Evolutionary conservation across 805 yeast genomes (phyloP).

Genomic region (Helenozyma rhizophorensis): DNA sequence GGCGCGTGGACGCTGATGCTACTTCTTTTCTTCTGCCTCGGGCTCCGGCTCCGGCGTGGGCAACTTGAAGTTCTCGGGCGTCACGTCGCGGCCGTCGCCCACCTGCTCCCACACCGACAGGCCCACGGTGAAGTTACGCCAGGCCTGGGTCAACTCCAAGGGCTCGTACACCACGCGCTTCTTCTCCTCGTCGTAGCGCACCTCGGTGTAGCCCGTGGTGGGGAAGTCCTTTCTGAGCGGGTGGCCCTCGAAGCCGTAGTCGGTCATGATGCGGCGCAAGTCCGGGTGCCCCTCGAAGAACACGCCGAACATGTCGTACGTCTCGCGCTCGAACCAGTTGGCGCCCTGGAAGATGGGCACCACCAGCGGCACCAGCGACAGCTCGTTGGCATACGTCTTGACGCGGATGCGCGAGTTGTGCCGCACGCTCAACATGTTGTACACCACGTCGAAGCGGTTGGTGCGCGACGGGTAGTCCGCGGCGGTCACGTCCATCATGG

Average conservation of each 20-base stretch:
- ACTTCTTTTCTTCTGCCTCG: constrained; percentile 27
- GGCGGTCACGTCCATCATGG: constrained; percentile 77
- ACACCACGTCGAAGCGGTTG: constrained; percentile 83
- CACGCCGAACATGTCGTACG: constrained; percentile 82
- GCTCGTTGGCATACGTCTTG: constrained; percentile 83
- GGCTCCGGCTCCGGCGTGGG: constrained; percentile 82
- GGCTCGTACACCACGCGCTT: constrained; percentile 88
- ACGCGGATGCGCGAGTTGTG: constrained; percentile 85
- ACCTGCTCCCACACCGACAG: constrained; percentile 90
- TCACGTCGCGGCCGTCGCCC: constrained; percentile 77
- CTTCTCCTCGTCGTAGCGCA: constrained; percentile 86
- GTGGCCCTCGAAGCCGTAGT: constrained; percentile 89
- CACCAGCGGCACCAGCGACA: constrained; percentile 74
- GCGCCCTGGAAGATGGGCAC: constrained; percentile 73
- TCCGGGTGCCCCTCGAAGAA: constrained; percentile 90
- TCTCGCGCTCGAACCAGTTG: constrained; percentile 89
- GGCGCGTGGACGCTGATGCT: constrained; percentile 6
- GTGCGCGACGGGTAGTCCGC: constrained; percentile 82
- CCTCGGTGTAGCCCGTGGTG: constrained; percentile 86
- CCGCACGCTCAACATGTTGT: constrained; percentile 74
- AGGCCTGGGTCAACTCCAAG: constrained; percentile 85
- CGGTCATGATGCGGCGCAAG: constrained; percentile 84
- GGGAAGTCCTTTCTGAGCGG: constrained; percentile 92
- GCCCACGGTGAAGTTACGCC: constrained; percentile 86
- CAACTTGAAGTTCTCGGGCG: constrained; percentile 77